Evolutionary conservation across 139 green algal genomes (phyloP), one percentile per base, ranked within the genome.

Genomic region (Chlamydomonas incerta): DNA sequence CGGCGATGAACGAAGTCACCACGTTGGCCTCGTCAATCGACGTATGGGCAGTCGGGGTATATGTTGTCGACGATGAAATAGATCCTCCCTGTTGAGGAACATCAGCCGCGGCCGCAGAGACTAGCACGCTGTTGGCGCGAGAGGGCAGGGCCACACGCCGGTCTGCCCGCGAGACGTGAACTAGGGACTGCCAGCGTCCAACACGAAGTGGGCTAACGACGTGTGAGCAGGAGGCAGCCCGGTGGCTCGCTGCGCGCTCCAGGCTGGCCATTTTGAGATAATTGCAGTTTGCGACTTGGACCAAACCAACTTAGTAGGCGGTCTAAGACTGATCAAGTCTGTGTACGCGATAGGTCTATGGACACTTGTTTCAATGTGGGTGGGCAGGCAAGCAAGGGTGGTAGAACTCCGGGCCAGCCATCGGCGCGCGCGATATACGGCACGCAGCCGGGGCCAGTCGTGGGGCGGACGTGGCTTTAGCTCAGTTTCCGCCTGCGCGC

Each of bases 1-100:
- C 97, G 4, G 97, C 97, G 21, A 99, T 93, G 88, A 96, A 98
- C 76, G 92, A 81, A 4, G 96, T 98, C 1, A 87, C 46, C 5
- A 88, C 85, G 18, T 57, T 65, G 18, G 15, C 58, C 66, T 89
- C 83, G 47, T 87, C 88, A 11, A 91, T 83, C 4, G 79, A 75
- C 0, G 23, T 6, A 20, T 68, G 33, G 4, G 79, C 65, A 6
- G 79, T 85, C 3, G 65, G 79, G 1, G 20, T 28, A 24, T 76
- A 85, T 21, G 75, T 5, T 50, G 41, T 17, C 20, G 33, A 10
- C 17, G 52, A 33, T n/a, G 50, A 23, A 33, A 68, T 17, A 14
- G 31, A 10, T 34, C 21, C 28, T 24, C 63, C 31, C n/a, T 83
- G 76, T 11, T 11, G 29, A 34, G 17, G 14, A 23, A 41, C 66